Evolutionary conservation across 176 grass and related monocot species (phyloP), one percentile per base, ranked within the genome.

Genomic region (Oryza coarctata): DNA sequence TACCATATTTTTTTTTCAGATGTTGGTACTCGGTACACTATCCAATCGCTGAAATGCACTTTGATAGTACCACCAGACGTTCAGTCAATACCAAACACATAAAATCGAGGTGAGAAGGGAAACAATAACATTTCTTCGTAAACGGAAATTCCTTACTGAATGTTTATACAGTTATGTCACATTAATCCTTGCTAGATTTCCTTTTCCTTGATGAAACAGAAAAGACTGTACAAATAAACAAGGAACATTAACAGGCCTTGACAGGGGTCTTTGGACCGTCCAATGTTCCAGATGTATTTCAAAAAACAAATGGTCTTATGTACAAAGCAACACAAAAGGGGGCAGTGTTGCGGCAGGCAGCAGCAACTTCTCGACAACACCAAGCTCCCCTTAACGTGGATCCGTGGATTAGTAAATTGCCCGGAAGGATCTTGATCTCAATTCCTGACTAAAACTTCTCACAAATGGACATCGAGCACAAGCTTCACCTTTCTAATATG

Each of bases 161-260:
- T 80, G 62, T 90, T 87, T 90, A 79, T 87, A 86, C 84, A 90
- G 63, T 83, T 74, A 85, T 58, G 80, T 83, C 84, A 87, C 88
- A 83, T 87, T 80, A 80, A 90, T 63, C 73, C 41, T 73, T 29
- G 44, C 89, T 85, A 83, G 63, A 79, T 87, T 84, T 87, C 68
- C 34, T 45, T 78, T 90, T 80, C 49, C 58, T 66, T 78, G 85
- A 86, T 78, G 77, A 86, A 92, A 78, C 83, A 91, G 74, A 90
- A 12, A 93, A 78, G 69, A 83, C 81, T 97, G 89, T 97, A 97
- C 94, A 93, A 94, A 73, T 90, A 89, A 94, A 97, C 79, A 91
- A 89, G 89, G 86, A 91, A 79, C 87, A 86, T 88, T 91, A 68
- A 78, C 73, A 83, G 67, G 72, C 87, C 87, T 68, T 68, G 91